phyloP scores from a whole-genome alignment of 352 stramenopile species.

The Pythium volutum region DNA sequence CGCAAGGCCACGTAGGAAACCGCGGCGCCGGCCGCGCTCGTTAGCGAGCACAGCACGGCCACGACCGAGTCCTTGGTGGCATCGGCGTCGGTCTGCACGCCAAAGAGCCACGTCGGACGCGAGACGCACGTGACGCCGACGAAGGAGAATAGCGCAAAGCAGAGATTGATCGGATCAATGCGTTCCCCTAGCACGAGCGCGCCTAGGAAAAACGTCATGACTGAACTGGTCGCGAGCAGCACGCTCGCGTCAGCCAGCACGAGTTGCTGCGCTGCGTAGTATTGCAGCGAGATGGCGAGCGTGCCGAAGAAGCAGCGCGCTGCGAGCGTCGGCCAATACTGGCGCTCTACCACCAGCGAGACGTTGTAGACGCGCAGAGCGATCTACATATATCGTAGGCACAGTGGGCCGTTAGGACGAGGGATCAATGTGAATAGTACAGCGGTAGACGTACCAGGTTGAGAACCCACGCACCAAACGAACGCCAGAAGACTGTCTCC shows the following conservation, averaged over 20 bases:
- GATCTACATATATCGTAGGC: background rate
- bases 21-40: slow-evolving; percentile 26
- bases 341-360: slow-evolving; percentile 31
- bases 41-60: slow-evolving; percentile 30
- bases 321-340: slow-evolving; percentile 35
- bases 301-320: slow-evolving; percentile 45
- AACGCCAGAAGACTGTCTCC: slow-evolving; percentile 70
- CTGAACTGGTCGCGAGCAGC: slow-evolving; percentile 57
- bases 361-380: slow-evolving; percentile 32
- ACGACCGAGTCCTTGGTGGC: slow-evolving; percentile 23
- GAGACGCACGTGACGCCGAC: slow-evolving; percentile 42
- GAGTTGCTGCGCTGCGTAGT: slow-evolving; percentile 56
- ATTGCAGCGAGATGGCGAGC: slow-evolving; percentile 38
- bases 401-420: background rate
- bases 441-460: slow-evolving; percentile 31
- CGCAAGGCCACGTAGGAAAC: slow-evolving; percentile 41
- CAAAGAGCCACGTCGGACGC: slow-evolving; percentile 47
- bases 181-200: slow-evolving; percentile 42
- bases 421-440: background rate
- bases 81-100: slow-evolving; percentile 20
- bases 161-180: slow-evolving; percentile 31
- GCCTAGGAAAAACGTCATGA: slow-evolving; percentile 57
- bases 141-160: slow-evolving; percentile 38
- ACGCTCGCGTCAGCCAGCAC: slow-evolving; percentile 60
- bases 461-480: slow-evolving; percentile 46